Base-by-base conservation (phyloP, 192 early-diverging fungal species). In the Coemansia sp. region DNA sequence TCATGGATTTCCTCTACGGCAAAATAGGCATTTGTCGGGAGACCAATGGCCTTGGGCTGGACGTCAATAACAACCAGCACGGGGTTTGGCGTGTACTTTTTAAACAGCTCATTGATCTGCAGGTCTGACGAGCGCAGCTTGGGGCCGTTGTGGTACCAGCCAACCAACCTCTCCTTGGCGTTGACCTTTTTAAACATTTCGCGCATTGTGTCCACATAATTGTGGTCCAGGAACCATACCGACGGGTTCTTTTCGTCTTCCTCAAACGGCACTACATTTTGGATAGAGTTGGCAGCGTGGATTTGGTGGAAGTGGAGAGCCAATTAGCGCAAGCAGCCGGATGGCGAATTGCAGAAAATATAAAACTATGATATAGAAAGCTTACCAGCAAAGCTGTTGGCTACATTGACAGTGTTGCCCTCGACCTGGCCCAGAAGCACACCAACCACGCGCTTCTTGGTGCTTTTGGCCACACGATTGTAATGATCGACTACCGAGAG, bases 121-220 rank as follows among this genome's bases (percentile, higher is more conserved):
- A 99, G 66, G 76, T 99, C 97, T 1, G 92, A 93, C 5, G 87
- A 86, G 23, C 95, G 90, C 49, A 99, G 85, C 78, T 97, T 97
- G 32, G 97, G 97, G 22, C 97, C 97, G 80, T 85, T 90, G 79
- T 99, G 97, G 69, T 99, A 99, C 97, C 97, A 99, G 34, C 97
- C 97, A 62, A 99, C 85, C 74, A 99, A 82, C 59, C 86, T 88
- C 65, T 99, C 97, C 77, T 71, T 84, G 85, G 91, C 95, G 77
- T 97, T 99, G 21, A 99, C 93, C 82, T 99, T 99, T 72, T 93
- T 95, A 75, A 97, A 99, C 97, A 99, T 99, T 52, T 97, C 95
- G 54, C 94, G 93, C 97, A 99, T 99, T 4, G 92, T 90, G 63
- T 99, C 97, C 27, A 94, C 91, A 69, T 97, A 99, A 78, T 97